Evolutionary conservation across 208 protist species (phyloP).

Genomic region (Trichomonas gallinae): DNA sequence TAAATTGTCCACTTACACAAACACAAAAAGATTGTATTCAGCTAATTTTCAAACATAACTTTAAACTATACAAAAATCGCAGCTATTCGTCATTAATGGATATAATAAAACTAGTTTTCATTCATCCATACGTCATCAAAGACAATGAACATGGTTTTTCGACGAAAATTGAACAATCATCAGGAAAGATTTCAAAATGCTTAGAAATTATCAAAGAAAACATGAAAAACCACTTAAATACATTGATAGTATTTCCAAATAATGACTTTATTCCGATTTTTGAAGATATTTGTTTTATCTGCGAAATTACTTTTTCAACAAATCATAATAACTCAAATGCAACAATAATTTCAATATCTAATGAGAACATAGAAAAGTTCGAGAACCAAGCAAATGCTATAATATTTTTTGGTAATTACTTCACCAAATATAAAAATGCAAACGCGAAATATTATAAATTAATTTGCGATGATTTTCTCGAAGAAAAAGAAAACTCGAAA

Average conservation of each 20-base stretch:
- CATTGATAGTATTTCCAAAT: not conserved
- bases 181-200: not conserved
- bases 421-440: not conserved
- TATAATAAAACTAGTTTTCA: not conserved
- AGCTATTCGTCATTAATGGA: not conserved
- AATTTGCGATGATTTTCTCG: not conserved
- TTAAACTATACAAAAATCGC: not conserved
- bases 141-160: not conserved
- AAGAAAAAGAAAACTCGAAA: not conserved
- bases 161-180: not conserved
- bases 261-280: not conserved
- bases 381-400: not conserved
- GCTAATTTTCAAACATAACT: not conserved
- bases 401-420: not conserved
- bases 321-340: not conserved
- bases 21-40: not conserved
- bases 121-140: not conserved
- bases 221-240: not conserved
- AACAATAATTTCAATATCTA: not conserved
- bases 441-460: not conserved
- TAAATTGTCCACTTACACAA: not conserved
- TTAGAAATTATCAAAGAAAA: not conserved
- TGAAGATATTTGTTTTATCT: not conserved
- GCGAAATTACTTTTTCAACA: not conserved
- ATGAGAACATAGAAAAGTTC: not conserved